Evolutionary conservation across 495 filamentous ascomycete species (phyloP).

Genomic region (Xylaria intraflava): DNA sequence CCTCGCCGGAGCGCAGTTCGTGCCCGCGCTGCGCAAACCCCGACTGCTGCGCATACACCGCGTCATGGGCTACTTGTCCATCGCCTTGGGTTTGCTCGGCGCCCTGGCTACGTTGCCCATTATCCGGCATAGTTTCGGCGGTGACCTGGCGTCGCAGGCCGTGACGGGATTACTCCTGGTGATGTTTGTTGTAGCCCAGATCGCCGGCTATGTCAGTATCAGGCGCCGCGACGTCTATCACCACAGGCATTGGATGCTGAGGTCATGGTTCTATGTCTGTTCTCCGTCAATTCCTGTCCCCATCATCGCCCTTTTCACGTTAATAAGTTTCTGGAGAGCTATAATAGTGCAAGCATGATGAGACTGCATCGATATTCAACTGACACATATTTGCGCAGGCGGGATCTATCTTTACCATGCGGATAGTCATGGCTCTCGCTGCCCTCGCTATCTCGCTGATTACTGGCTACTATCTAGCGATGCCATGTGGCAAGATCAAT

Average conservation of each 20-base stretch:
- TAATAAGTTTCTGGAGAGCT: too few relatives aligned
- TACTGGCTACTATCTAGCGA: not conserved
- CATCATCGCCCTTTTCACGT: too few relatives aligned
- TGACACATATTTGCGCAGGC: not conserved
- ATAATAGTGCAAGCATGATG: too few relatives aligned
- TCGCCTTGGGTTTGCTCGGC: not conserved
- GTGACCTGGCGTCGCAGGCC: not conserved
- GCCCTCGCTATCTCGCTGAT: not conserved
- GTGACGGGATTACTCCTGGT: not conserved
- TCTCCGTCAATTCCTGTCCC: not conserved
- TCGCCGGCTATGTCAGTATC: not conserved
- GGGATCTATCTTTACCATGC: not conserved
- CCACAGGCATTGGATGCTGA: conserved; percentile 4
- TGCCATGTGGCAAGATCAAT: conserved; percentile 7
- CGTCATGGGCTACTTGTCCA: not conserved
- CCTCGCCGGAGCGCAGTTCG: conserved; percentile 1
- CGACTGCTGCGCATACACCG: not conserved
- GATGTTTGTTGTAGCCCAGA: not conserved
- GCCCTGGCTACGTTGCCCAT: not conserved
- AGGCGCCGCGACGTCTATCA: not conserved
- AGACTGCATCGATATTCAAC: not conserved
- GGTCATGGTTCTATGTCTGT: conserved; percentile 5
- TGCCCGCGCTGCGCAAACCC: not conserved
- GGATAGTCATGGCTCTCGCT: not conserved
- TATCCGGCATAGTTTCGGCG: conserved; percentile 3